Conservation (phyloP, 2,329 filamentous ascomycete genomes). For the Ceratocystis destructans region DNA sequence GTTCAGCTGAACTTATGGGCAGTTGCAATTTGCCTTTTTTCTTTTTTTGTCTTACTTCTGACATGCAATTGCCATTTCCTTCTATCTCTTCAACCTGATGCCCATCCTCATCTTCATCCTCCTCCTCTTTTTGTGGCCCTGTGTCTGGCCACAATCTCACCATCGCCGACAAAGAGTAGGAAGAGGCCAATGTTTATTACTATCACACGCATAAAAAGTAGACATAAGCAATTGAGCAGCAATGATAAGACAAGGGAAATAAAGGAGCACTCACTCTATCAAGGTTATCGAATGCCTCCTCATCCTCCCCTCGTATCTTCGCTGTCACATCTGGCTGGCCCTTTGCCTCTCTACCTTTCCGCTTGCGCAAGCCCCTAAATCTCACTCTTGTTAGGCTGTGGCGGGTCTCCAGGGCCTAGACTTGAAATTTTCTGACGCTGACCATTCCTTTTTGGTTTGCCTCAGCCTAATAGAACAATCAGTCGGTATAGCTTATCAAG, state of each 20-base stretch:
- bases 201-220: neutral
- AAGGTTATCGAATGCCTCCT: neutral
- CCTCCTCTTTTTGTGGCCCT: neutral
- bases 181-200: too few species aligned
- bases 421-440: neutral
- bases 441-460: neutral
- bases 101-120: neutral
- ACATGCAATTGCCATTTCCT: neutral
- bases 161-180: too few species aligned
- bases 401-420: neutral
- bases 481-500: constrained; percentile 2
- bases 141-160: too few species aligned
- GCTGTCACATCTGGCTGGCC: neutral
- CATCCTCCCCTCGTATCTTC: neutral
- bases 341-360: neutral
- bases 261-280: neutral
- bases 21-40: neutral
- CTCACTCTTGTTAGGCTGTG: neutral
- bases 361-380: neutral
- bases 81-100: neutral
- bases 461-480: neutral
- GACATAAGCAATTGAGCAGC: too few species aligned
- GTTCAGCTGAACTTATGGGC: neutral
- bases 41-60: too few species aligned
- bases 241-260: too few species aligned